Conservation (phyloP, 139 green algal genomes). For the Coelastrella sp. region DNA sequence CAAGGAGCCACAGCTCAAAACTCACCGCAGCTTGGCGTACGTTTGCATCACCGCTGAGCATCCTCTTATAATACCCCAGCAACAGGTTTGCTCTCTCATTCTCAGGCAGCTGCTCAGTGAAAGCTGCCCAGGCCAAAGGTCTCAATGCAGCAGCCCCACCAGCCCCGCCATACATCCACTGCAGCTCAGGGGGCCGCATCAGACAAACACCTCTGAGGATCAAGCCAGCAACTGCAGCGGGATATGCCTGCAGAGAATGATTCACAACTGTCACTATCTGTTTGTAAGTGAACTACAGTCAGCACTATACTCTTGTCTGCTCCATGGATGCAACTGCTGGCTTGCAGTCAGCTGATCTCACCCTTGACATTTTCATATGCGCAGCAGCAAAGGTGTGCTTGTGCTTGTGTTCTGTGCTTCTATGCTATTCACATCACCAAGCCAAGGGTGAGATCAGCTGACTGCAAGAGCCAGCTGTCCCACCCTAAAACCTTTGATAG, state of each 20-base stretch:
- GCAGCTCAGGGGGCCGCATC: slow-evolving; percentile 73
- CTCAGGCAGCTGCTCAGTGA: slow-evolving; percentile 47
- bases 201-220: slow-evolving; percentile 81
- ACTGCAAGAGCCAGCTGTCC: no score
- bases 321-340: no score
- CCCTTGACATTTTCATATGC: no score
- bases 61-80: slow-evolving; percentile 58
- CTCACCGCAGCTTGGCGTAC: slow-evolving; percentile 55
- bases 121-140: slow-evolving; percentile 60
- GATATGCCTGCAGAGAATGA: slow-evolving; percentile 50
- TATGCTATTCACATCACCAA: no score
- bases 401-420: no score
- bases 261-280: no score
- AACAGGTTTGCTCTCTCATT: slow-evolving; percentile 53
- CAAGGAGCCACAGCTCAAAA: background rate
- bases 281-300: no score
- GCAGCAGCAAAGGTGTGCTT: no score
- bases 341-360: no score
- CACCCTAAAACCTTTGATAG: no score
- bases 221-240: slow-evolving; percentile 58
- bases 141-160: slow-evolving; percentile 58
- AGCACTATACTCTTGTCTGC: no score
- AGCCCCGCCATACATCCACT: slow-evolving; percentile 82
- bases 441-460: no score
- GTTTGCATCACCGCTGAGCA: slow-evolving; percentile 50